These are phyloP conservation scores for Talaromyces sp. DNA, from an alignment of 2,329 filamentous ascomycete genomes.

Conservation along the genomic window DNA sequence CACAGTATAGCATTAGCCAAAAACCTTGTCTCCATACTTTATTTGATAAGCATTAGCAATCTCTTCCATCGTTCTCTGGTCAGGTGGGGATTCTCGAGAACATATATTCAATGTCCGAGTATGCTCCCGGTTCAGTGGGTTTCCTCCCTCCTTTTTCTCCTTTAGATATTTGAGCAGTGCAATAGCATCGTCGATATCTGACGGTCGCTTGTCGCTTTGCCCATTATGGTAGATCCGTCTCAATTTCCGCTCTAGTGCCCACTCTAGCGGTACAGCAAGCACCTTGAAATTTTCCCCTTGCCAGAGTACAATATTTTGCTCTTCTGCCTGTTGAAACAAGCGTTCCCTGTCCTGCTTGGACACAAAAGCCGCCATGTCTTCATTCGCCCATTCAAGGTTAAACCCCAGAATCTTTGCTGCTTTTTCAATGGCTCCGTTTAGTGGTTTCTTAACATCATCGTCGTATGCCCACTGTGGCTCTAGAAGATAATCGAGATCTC, in stretches of 20 bases:
- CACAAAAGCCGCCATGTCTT: slow-evolving; percentile 29
- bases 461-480: slow-evolving; percentile 29
- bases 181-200: slow-evolving; percentile 26
- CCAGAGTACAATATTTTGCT: slow-evolving; percentile 29
- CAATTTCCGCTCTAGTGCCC: slow-evolving; percentile 32
- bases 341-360: slow-evolving; percentile 17
- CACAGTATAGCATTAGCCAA: background rate
- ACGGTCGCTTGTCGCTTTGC: slow-evolving; percentile 19
- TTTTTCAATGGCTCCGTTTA: slow-evolving; percentile 21
- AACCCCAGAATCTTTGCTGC: slow-evolving; percentile 21
- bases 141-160: too few relatives aligned
- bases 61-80: slow-evolving; percentile 23
- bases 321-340: slow-evolving; percentile 25
- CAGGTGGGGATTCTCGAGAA: slow-evolving; percentile 25
- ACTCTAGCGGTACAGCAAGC: slow-evolving; percentile 30
- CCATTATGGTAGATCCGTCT: slow-evolving; percentile 23
- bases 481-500: slow-evolving; percentile 29
- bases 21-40: background rate
- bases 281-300: slow-evolving; percentile 23
- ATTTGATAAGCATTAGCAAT: slow-evolving; percentile 23
- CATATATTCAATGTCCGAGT: slow-evolving; percentile 25
- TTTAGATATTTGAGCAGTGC: slow-evolving; percentile 25
- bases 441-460: slow-evolving; percentile 25
- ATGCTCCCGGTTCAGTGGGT: slow-evolving; percentile 20
- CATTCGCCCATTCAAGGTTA: slow-evolving; percentile 26